Evolutionary conservation across 495 filamentous ascomycete species (phyloP), one percentile per base, ranked within the genome.

Genomic region (Penicillium chermesinum): DNA sequence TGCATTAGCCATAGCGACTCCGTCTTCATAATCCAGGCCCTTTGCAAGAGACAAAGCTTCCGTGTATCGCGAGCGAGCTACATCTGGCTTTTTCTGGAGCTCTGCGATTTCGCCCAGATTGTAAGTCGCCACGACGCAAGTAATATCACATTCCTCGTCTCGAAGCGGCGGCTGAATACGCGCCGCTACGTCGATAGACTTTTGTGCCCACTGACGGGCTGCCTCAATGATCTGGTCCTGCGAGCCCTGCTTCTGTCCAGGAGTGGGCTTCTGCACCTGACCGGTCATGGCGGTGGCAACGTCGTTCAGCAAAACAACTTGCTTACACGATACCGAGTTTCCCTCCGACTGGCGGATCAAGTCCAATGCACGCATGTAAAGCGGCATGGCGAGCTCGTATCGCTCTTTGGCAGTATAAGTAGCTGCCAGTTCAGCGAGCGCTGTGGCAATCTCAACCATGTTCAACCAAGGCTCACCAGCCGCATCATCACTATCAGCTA

Each of bases 21-120:
- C 88, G 21, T 86, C 80, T 6, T 77, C 65, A 54, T 85, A 85
- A 0, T 79, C 80, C 14, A 91, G 58, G 9, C 67, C 78, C 51
- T 78, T 77, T 35, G 83, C 82, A 46, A 90, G 54, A 7, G 64
- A 72, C 35, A 71, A 69, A 13, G 88, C 86, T 57, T 95, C 80
- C 33, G 74, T 65, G 57, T 83, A 70, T 25, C 48, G 48, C 35
- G 64, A 52, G 44, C 51, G 50, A 12, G 93, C 93, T 53, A 85
- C 77, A n/a, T 72, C 68, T 0, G 66, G 48, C 55, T 86, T 72
- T 2, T 85, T 83, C 40, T 80, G 64, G 73, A 89, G 79, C 49
- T 84, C 77, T 1, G 88, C 83, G 52, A 98, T 79, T 49, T 90
- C 85, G 10, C 83, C 93, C 38, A 96, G 75, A 64, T 95, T 96